These are phyloP conservation scores for Talaromyces trachyspermus DNA, from an alignment of 495 filamentous ascomycete genomes.

Conservation along the genomic window DNA sequence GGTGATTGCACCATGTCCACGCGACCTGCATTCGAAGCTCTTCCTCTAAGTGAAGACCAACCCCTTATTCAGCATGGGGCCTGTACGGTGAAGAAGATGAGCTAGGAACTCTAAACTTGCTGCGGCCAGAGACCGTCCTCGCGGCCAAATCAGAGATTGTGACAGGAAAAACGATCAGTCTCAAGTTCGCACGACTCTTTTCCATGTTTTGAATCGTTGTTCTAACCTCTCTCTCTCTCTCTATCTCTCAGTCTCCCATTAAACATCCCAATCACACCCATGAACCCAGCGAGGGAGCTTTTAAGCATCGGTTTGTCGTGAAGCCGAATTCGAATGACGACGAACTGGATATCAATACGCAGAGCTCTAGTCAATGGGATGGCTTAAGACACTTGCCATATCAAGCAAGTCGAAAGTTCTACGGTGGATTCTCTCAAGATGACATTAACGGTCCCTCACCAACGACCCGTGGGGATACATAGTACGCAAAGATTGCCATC, in stretches of 20 bases:
- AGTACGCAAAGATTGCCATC: constrained; percentile 6
- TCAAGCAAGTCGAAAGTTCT: constrained; percentile 30
- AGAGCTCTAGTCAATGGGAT: constrained; percentile 41
- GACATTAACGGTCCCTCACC: constrained; percentile 41
- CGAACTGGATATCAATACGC: constrained; percentile 26
- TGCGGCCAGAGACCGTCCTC: constrained; percentile 29
- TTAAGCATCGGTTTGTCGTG: constrained; percentile 7
- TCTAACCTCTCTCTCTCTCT: background rate
- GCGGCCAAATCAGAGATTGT: constrained; percentile 37
- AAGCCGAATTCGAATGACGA: constrained; percentile 14
- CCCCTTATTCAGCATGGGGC: constrained; percentile 46
- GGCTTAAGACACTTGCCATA: constrained; percentile 30
- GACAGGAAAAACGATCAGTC: constrained; percentile 23
- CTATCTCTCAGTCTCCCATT: constrained; percentile 11
- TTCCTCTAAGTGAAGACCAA: too few species aligned
- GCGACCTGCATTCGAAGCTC: too few species aligned
- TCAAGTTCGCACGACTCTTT: constrained; percentile 11
- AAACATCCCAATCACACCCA: constrained; percentile 11
- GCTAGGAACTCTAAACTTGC: constrained; percentile 39
- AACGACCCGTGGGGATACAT: too few species aligned
- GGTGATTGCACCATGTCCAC: too few species aligned
- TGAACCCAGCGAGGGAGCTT: constrained; percentile 12
- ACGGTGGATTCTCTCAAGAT: constrained; percentile 45
- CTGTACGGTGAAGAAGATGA: constrained; percentile 42
- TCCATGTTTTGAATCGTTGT: background rate